Percentiles rank a stretch among this genome's conserved stretches.
Evolutionary conservation across 306 rosid genomes (phyloP).

Genomic region (Cicer yamashitae): DNA sequence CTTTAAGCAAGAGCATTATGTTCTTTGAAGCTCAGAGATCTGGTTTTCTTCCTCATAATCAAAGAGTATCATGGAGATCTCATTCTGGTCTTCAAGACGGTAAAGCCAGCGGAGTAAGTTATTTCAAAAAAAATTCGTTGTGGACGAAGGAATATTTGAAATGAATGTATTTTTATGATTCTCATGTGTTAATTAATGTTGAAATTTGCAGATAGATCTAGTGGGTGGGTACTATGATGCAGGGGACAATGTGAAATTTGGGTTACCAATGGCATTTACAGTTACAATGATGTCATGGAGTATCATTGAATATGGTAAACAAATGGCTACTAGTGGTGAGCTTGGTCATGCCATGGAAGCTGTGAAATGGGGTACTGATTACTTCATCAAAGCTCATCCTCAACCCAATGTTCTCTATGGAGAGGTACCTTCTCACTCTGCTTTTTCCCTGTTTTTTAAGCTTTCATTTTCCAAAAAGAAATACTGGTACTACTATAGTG

Average conservation of each 20-base stretch:
- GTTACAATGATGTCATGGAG: conserved; percentile 99
- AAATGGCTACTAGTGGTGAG: conserved; percentile 79
- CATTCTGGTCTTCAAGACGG: conserved; percentile 90
- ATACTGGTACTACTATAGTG: neutral
- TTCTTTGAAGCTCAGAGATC: conserved; percentile 99
- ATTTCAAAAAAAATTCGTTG: too few relatives aligned
- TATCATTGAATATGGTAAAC: conserved; percentile 83
- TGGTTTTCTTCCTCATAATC: conserved; percentile 76
- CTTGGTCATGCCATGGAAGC: conserved; percentile 92
- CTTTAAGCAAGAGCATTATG: conserved; percentile 84
- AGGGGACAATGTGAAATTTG: conserved; percentile 98
- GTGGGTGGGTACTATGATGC: conserved; percentile 98
- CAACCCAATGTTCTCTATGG: conserved; percentile 87
- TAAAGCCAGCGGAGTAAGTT: conserved; percentile 79
- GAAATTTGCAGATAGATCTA: conserved; percentile 75
- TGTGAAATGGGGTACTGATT: conserved; percentile 94
- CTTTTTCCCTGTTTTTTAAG: neutral
- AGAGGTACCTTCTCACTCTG: conserved; percentile 60
- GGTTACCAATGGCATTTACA: conserved; percentile 95
- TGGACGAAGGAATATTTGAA: too few relatives aligned
- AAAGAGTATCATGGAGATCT: conserved; percentile 90
- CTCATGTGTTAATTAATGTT: neutral
- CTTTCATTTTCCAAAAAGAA: neutral
- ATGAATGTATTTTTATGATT: too few relatives aligned
- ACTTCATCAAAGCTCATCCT: conserved; percentile 92